Base-by-base conservation (phyloP, 2,329 filamentous ascomycete species). In the Cladorrhinum sp. region DNA sequence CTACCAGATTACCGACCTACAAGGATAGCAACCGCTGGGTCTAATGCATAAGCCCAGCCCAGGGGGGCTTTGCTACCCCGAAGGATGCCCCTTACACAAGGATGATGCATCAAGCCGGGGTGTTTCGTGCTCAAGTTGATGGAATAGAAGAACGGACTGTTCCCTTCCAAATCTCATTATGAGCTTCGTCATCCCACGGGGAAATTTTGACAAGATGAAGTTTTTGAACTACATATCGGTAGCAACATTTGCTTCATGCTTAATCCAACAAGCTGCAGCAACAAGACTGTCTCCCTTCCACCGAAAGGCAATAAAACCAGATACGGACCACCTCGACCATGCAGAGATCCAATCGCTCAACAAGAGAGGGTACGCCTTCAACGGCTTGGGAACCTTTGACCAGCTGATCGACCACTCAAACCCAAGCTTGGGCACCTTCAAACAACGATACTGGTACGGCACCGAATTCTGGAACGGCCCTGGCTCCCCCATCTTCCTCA, bases 341-440 rank as follows among this genome's bases (percentile, higher is more conserved):
- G 52, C 36, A 29, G 50, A 51, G 55, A 62, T 48, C 24, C 32
- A 57, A 45, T 36, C 41, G 16, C 63, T 60, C 48, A 54, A 23
- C 54, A 63, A 59, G 41, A 58, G 63, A 7, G 52, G 53, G 18
- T 7, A 27, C 38, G 27, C 51, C 48, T 55, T 58, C 64, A 66
- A 62, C 49, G 67, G 67, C 57, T 67, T 61, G 59, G 66, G 66
- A 38, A 63, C 64, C 22, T 78, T 78, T 56, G 68, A 76, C 63
- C 77, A 78, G 72, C 71, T 76, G 27, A 65, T 78, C 52, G 75
- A 78, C 67, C 77, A 78, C 70, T 54, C 65, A 38, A 69, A 77
- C 61, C 72, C 75, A 12, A 65, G 65, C 13, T 72, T 73, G 32
- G 76, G 76, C 60, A 78, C 75, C 32, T 78, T 78, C 60, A 64